Percentiles rank a stretch among this genome's conserved stretches.
Conservation (phyloP, 1,139 yeast genomes). For the Blastobotrys illinoisensis region DNA sequence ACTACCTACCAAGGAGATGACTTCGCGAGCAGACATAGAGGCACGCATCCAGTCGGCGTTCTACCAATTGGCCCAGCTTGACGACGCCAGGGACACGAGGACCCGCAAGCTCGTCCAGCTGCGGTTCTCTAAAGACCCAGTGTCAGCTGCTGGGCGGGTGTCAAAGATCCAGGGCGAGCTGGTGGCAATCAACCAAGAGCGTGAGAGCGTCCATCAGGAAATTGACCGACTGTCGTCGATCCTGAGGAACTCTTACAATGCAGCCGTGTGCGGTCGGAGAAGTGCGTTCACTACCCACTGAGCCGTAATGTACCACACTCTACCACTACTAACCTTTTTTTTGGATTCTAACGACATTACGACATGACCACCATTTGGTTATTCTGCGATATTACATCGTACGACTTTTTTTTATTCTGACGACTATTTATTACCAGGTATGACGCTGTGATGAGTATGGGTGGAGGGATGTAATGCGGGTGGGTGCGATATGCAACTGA, state of each 20-base stretch:
- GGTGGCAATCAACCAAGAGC: background rate
- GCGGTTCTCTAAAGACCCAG: background rate
- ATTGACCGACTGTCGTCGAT: background rate
- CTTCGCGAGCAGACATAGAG: background rate
- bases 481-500: background rate
- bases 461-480: background rate
- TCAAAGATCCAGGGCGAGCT: background rate
- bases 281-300: background rate
- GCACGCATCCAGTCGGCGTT: background rate
- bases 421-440: background rate
- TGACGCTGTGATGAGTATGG: background rate
- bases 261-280: background rate
- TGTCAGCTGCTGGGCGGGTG: background rate
- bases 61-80: slow-evolving; percentile 3
- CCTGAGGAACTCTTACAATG: background rate
- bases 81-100: slow-evolving; percentile 6
- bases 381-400: background rate
- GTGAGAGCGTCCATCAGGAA: background rate
- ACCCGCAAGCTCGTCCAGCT: slow-evolving; percentile 3
- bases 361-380: background rate
- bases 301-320: background rate
- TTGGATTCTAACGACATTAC: background rate
- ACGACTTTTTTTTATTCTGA: background rate
- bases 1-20: background rate
- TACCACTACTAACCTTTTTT: background rate